A percentile compares a stretch with the other conserved stretches of the same genome.
Evolutionary conservation across 2,329 filamentous ascomycete species (phyloP).

Genomic region (Cercospora zeae-maydis): DNA sequence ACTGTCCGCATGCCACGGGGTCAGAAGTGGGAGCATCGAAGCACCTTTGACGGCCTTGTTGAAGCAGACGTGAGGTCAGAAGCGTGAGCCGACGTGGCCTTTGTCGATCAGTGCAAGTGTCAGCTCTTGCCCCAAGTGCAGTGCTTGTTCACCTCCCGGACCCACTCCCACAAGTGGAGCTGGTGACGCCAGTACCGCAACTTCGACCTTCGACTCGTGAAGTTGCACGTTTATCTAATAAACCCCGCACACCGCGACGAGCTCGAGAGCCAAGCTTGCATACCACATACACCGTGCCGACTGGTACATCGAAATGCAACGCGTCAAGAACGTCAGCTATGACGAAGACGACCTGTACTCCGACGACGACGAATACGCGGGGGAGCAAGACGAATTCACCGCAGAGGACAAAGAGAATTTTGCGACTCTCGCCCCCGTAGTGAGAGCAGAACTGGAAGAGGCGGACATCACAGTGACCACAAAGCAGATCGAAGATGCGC

Average conservation of each 20-base stretch:
- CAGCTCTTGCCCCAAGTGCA: not conserved
- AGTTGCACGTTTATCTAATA: not conserved
- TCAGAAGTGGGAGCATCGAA: not conserved
- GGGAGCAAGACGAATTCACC: constrained; percentile 40
- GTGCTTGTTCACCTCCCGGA: not conserved
- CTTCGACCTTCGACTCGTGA: constrained; percentile 2
- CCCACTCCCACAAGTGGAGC: not conserved
- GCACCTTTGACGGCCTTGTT: not conserved
- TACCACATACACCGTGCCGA: not conserved
- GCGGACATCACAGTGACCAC: constrained; percentile 52
- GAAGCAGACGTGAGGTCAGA: constrained; percentile 3
- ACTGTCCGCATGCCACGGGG: not conserved
- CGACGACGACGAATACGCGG: constrained; percentile 48
- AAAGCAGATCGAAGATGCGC: constrained; percentile 76
- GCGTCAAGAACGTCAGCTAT: constrained; percentile 48
- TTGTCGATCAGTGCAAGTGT: constrained; percentile 5
- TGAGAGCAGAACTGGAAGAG: constrained; percentile 35
- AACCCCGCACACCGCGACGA: not conserved
- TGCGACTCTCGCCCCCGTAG: constrained; percentile 33
- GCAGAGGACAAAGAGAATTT: constrained; percentile 40
- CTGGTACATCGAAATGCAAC: constrained; percentile 35
- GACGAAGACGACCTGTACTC: constrained; percentile 53
- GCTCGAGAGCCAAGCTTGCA: not conserved
- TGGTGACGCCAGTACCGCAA: constrained; percentile 4
- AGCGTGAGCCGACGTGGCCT: not conserved